Evolutionary conservation across 148 eudicot genomes (phyloP).

Genomic region (Silene latifolia): DNA sequence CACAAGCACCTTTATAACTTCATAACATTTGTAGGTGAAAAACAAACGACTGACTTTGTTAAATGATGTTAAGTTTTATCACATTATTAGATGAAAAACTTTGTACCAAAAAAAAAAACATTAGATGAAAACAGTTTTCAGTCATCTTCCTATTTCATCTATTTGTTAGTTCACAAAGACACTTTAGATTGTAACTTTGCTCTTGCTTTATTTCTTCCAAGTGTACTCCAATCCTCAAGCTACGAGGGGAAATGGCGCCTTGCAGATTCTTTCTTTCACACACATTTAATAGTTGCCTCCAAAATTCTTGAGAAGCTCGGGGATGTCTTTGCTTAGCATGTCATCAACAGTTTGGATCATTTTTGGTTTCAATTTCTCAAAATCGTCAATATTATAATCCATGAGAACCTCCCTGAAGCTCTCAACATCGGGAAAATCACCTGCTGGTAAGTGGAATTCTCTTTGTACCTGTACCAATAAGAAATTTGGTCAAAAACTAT

Average conservation of each 20-base stretch:
- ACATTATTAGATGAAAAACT: neutral
- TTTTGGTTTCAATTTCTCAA: slow-evolving; percentile 73
- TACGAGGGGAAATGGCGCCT: neutral
- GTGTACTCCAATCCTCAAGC: neutral
- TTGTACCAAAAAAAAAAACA: no score
- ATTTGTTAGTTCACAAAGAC: neutral
- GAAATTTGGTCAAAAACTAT: neutral
- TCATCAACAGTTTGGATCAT: slow-evolving; percentile 80
- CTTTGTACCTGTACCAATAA: slow-evolving; percentile 53
- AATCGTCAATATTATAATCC: slow-evolving; percentile 62
- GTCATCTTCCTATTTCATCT: neutral
- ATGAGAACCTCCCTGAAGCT: slow-evolving; percentile 55
- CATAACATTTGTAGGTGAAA: neutral
- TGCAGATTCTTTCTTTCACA: neutral
- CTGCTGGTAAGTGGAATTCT: slow-evolving; percentile 70
- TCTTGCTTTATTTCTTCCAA: slow-evolving; percentile 1
- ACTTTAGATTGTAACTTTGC: neutral
- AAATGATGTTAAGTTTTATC: neutral
- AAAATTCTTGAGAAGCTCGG: slow-evolving; percentile 65
- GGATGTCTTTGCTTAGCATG: slow-evolving; percentile 83
- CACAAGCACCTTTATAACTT: neutral
- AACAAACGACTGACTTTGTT: neutral
- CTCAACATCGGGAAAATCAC: slow-evolving; percentile 68
- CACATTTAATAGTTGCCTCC: slow-evolving; percentile 40
- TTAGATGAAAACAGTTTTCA: neutral